Percentiles rank a stretch among this genome's conserved stretches.
Evolutionary conservation across 176 grass and related monocot species (phyloP).

Genomic region (Lolium perenne): DNA sequence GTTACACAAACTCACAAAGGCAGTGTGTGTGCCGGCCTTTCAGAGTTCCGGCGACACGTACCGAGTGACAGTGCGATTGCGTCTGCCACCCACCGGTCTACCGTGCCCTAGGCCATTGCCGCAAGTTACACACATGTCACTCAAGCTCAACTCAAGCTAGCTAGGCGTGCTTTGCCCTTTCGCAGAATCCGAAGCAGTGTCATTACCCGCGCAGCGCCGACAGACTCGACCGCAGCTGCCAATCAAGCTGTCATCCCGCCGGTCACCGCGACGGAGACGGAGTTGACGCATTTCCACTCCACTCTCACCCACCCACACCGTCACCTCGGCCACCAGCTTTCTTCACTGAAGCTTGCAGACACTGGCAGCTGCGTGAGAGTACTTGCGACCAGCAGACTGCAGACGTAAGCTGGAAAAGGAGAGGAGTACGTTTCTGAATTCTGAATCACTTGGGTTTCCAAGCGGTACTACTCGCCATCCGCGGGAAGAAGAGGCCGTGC

Average conservation of each 20-base stretch:
- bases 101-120: conserved; percentile 5
- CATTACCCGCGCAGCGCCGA: background rate
- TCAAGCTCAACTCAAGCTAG: background rate
- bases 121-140: conserved; percentile 43
- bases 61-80: conserved; percentile 8
- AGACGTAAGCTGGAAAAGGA: conserved; percentile 9
- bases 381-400: background rate
- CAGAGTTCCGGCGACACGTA: background rate
- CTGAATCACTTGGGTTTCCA: background rate
- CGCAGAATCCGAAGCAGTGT: conserved; percentile 27
- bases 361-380: background rate
- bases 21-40: background rate
- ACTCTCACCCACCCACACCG: background rate
- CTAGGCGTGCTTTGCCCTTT: background rate
- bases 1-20: background rate
- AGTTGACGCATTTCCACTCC: conserved; percentile 43
- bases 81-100: conserved; percentile 2
- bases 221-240: conserved; percentile 48
- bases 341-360: background rate
- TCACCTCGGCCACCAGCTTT: conserved; percentile 16
- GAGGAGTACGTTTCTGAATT: conserved; percentile 10
- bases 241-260: background rate
- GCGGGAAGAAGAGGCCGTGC: background rate
- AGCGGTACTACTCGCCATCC: background rate
- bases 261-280: background rate